A percentile compares a stretch with the other conserved stretches of the same genome.
Conservation (phyloP, 2,329 filamentous ascomycete genomes). For the Microcyclosporella mali region DNA sequence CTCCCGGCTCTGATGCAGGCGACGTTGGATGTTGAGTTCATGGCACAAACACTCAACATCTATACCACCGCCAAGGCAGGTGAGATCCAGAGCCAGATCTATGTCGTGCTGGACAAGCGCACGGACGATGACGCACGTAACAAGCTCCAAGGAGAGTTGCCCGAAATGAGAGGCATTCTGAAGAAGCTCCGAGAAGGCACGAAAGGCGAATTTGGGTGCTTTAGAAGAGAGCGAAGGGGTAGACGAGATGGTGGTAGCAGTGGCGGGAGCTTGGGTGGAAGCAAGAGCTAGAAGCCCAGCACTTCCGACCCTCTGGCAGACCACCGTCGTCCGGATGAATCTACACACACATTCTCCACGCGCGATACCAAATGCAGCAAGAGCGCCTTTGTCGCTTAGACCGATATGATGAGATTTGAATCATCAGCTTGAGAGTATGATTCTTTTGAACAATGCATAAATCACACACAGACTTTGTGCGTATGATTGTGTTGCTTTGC, state of each 20-base stretch:
- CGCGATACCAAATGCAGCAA: too few relatives aligned
- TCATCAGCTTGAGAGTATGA: too few relatives aligned
- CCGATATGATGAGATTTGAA: too few relatives aligned
- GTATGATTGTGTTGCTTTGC: too few relatives aligned
- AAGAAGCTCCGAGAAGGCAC: conserved; percentile 78
- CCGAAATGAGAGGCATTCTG: conserved; percentile 79
- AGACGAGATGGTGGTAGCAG: conserved; percentile 10
- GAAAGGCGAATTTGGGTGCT: conserved; percentile 65
- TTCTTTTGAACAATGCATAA: too few relatives aligned
- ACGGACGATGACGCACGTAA: conserved; percentile 82
- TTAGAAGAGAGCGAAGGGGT: conserved; percentile 19
- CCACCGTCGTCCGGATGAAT: too few relatives aligned
- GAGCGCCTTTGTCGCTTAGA: too few relatives aligned
- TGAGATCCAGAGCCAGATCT: conserved; percentile 81
- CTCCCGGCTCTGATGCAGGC: conserved; percentile 89
- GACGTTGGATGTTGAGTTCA: conserved; percentile 93
- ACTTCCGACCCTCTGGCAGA: too few relatives aligned
- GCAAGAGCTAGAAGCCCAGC: background rate
- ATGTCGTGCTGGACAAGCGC: conserved; percentile 79
- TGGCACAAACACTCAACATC: conserved; percentile 84
- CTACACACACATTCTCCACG: too few relatives aligned
- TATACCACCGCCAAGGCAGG: conserved; percentile 81
- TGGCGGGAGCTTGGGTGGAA: background rate
- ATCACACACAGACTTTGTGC: too few relatives aligned
- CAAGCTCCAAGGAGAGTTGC: conserved; percentile 75